A percentile compares a stretch with the other conserved stretches of the same genome.
Conservation (phyloP, 345 rosid species). For the Eutrema yunnanense region DNA sequence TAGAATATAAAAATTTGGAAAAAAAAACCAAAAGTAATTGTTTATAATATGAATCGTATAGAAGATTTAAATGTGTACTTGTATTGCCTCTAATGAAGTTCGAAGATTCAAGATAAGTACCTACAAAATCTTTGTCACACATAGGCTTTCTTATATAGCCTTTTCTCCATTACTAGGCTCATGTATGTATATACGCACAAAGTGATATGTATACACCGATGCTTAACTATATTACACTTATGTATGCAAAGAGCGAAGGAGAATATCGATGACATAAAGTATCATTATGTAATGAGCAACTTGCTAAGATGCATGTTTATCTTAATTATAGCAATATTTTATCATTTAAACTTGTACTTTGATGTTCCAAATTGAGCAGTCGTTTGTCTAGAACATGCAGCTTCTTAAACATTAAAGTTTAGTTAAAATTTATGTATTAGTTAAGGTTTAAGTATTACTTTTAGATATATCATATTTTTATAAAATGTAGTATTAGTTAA, state of each 20-base stretch:
- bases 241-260: constrained; percentile 12
- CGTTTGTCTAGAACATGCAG: constrained; percentile 31
- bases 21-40: background rate
- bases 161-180: constrained; percentile 22
- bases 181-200: background rate
- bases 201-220: background rate
- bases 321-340: constrained; percentile 19
- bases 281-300: constrained; percentile 28
- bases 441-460: background rate
- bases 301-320: constrained; percentile 26
- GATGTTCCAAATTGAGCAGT: constrained; percentile 30
- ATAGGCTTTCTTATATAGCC: constrained; percentile 34
- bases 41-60: background rate
- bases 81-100: constrained; percentile 8
- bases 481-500: background rate
- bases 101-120: constrained; percentile 25
- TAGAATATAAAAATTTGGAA: background rate
- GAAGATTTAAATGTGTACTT: constrained; percentile 9
- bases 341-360: constrained; percentile 26
- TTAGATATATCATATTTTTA: background rate
- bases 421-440: background rate
- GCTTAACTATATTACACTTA: background rate
- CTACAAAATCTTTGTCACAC: constrained; percentile 28
- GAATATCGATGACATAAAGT: constrained; percentile 31
- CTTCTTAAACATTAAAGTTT: constrained; percentile 5